Base-by-base conservation (phyloP, 148 eudicot species). In the Chenopodium quinoa region DNA sequence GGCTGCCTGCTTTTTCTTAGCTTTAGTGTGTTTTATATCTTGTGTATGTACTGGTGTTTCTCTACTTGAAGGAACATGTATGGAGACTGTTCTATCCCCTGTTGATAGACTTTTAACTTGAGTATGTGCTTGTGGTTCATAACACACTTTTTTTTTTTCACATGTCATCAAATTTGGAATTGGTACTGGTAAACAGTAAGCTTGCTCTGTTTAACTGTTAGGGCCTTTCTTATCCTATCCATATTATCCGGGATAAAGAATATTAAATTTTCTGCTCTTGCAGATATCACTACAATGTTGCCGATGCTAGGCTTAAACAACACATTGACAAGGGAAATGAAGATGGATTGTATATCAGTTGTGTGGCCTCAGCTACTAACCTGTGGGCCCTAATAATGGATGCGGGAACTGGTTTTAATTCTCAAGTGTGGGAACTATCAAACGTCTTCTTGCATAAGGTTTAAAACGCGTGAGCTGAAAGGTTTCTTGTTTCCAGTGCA, bases 301-400 rank as follows among this genome's bases (percentile, higher is more conserved):
- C 95, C 4, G 97, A 93, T 69, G 78, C 92, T 64, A 92, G 95
- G 83, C 95, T 93, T 84, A 88, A 85, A 60, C 97, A 93, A 76
- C 97, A 93, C 85, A 93, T 93, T 23, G 93, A 93, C 62, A 93
- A 93, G 83, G 97, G 97, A 34, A 87, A 88, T 75, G 97, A 92
- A 89, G 97, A 93, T 84, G 93, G 93, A 75, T 81, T 93, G 60
- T 89, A 85, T 73, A 90, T 93, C 77, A 93, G 97, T 76, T 92
- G 95, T 86, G 97, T 93, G 76, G 93, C 97, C 66, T 93, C 95
- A 8, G 85, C 97, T 37, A 77, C 95, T 22, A 93, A 86, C 86
- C 91, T 93, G 58, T 92, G 97, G 97, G 97, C 97, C 84, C 76
- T 93, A 72, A 93, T 92, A 62, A 93, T 93, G 97, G 97, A 93